phyloP scores from a whole-genome alignment of 495 filamentous ascomycete genomes.

The Talaromyces nanjingensis region DNA sequence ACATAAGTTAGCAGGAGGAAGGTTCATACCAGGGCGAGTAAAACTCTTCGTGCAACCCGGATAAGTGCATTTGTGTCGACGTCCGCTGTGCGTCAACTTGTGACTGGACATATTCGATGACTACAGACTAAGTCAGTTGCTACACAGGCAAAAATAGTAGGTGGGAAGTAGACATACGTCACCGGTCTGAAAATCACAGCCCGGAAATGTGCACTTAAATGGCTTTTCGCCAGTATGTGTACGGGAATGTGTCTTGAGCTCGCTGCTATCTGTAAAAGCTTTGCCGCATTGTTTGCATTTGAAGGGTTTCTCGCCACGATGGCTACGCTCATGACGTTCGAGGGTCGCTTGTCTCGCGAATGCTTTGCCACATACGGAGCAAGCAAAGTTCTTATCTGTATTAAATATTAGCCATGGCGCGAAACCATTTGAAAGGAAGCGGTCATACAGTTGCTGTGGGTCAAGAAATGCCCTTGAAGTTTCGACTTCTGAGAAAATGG shows the following conservation, averaged over 20 bases:
- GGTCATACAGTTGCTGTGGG: conserved; percentile 39
- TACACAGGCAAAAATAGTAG: background rate
- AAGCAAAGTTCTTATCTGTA: conserved; percentile 40
- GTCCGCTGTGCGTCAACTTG: conserved; percentile 40
- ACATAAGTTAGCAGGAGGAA: too few relatives aligned
- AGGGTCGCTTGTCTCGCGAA: conserved; percentile 42
- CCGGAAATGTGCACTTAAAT: conserved; percentile 42
- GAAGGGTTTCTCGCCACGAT: conserved; percentile 46
- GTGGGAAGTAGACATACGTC: conserved; percentile 27
- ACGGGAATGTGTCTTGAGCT: conserved; percentile 45
- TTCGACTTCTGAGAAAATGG: conserved; percentile 46
- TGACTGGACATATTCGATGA: conserved; percentile 47
- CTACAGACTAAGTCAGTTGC: conserved; percentile 13
- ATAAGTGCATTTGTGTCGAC: conserved; percentile 36
- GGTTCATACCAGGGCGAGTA: conserved; percentile 36
- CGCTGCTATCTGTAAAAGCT: conserved; percentile 42
- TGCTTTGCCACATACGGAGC: conserved; percentile 38
- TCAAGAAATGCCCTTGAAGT: conserved; percentile 42
- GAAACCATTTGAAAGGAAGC: background rate
- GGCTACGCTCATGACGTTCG: conserved; percentile 46
- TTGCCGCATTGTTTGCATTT: conserved; percentile 38
- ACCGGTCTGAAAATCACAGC: conserved; percentile 40
- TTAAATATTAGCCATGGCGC: background rate
- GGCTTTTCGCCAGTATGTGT: conserved; percentile 47
- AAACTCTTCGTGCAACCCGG: conserved; percentile 42